Evolutionary conservation across 208 protist genomes (phyloP), one percentile per base, ranked within the genome.

Genomic region (Trypanosoma caninum): DNA sequence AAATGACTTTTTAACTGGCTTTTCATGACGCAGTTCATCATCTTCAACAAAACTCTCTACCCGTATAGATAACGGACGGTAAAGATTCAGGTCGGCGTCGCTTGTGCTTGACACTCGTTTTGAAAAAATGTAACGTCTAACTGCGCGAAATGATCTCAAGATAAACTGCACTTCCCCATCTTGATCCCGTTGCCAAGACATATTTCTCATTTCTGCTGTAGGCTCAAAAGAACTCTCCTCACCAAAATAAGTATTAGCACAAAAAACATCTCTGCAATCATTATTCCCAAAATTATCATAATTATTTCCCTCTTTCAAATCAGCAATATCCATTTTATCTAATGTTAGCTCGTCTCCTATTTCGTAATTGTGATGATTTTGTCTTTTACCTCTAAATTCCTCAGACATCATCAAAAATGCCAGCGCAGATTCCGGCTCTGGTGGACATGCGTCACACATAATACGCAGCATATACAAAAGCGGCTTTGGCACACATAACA

Each of bases 391-490:
- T 45, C 45, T 23, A 16, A 44, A 10, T 9, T 46, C 46, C 8
- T 54, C 65, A 10, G 13, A 9, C 11, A n/a, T 18, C 1, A 52
- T 11, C 13, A 72, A 28, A 22, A 55, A 11, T 13, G 18, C 50
- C 10, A 53, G 35, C 10, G 65, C 65, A 22, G 57, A 53, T 14
- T 59, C 56, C 2, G 85, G 81, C 37, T 64, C 47, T 14, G 55
- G 59, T 5, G 83, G 82, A 68, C 77, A 91, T 27, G 53, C 53
- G 45, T 78, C 73, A 25, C 70, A 75, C 23, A 73, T 59, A n/a
- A 74, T 70, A 61, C 80, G 74, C 20, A 84, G 51, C 10, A 71
- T 25, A 59, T 85, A 93, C n/a, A 95, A 59, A 28, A 95, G 62
- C 16, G 83, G 57, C 50, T 75, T 80, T 31, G 86, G 82, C 0